These are phyloP conservation scores for Omphalea diandra DNA, from an alignment of 441 rosid genomes.

Conservation along the genomic window DNA sequence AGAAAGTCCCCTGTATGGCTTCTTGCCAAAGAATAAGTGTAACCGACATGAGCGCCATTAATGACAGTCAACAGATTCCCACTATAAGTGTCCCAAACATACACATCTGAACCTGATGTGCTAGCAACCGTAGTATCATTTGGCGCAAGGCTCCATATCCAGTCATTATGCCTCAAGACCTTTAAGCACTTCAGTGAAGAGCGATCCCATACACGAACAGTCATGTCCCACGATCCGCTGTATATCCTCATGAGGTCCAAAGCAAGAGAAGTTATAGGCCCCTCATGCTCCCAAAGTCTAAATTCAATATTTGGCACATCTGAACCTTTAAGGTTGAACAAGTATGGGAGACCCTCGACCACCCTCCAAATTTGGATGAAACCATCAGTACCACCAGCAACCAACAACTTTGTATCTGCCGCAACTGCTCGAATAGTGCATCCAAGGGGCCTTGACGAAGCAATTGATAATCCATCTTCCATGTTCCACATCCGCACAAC, in stretches of 20 bases:
- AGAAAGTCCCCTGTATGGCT: conserved; percentile 80
- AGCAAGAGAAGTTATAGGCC: conserved; percentile 83
- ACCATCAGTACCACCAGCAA: conserved; percentile 90
- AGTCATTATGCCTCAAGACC: conserved; percentile 78
- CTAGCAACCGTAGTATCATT: conserved; percentile 60
- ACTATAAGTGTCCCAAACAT: conserved; percentile 59
- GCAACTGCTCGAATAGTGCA: conserved; percentile 86
- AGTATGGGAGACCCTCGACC: conserved; percentile 50
- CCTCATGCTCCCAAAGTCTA: conserved; percentile 87
- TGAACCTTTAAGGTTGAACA: conserved; percentile 67
- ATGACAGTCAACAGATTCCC: conserved; percentile 58
- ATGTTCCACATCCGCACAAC: conserved; percentile 84
- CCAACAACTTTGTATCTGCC: conserved; percentile 72
- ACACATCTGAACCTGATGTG: conserved; percentile 79
- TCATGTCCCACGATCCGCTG: conserved; percentile 97
- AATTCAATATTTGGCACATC: conserved; percentile 48
- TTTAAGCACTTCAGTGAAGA: conserved; percentile 58
- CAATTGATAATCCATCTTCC: conserved; percentile 75
- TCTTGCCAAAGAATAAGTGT: conserved; percentile 66
- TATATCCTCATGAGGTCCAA: conserved; percentile 61
- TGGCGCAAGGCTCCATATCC: conserved; percentile 85
- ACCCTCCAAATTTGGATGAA: conserved; percentile 86
- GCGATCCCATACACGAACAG: conserved; percentile 85
- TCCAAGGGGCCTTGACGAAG: conserved; percentile 73
- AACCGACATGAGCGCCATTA: conserved; percentile 60